Evolutionary conservation across 805 yeast genomes (phyloP).

Genomic region (Peterozyma xylosa): DNA sequence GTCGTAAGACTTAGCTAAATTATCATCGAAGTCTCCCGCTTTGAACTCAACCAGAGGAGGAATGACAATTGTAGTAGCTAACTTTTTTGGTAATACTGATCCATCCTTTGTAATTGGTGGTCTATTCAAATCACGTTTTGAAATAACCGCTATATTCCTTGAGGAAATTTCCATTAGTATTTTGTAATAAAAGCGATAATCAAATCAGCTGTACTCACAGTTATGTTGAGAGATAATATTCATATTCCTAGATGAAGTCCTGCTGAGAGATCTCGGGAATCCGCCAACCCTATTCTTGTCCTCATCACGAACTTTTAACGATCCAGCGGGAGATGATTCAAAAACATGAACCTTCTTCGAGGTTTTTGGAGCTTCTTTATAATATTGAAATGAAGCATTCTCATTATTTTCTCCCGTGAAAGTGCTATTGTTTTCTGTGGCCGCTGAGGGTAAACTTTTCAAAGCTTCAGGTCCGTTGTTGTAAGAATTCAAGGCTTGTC

Average conservation of each 20-base stretch:
- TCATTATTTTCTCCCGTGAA: too few species aligned
- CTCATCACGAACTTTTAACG: constrained; percentile 1
- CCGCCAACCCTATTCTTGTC: not conserved
- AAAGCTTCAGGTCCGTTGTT: too few species aligned
- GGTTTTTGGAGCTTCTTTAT: too few species aligned
- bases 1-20: not conserved
- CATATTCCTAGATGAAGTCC: not conserved
- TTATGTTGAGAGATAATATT: not conserved
- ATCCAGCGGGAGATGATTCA: constrained; percentile 3
- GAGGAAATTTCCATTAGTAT: not conserved
- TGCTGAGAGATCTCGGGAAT: not conserved
- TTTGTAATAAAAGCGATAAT: not conserved
- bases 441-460: too few species aligned
- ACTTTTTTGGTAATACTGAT: not conserved
- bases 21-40: not conserved
- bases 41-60: not conserved
- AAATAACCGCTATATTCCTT: not conserved
- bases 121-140: constrained; percentile 2
- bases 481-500: too few species aligned
- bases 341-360: too few species aligned
- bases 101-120: not conserved
- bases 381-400: too few species aligned
- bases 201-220: not conserved
- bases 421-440: too few species aligned
- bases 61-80: not conserved